These are phyloP conservation scores for Auricularia heimuer DNA, from an alignment of 768 basidiomycete genomes.

Conservation along the genomic window DNA sequence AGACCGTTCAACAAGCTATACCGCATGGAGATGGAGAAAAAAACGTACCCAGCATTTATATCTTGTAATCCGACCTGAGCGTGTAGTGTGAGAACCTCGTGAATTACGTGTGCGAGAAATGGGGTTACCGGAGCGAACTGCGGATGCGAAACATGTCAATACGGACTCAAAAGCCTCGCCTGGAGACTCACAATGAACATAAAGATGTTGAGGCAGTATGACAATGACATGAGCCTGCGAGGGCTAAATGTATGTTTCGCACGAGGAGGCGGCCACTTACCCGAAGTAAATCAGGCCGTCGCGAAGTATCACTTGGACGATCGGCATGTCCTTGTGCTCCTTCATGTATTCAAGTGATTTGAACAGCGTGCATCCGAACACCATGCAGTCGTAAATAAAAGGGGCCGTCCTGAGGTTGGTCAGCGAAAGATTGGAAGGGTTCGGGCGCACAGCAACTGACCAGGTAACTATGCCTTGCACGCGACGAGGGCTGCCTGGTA, in stretches of 20 bases:
- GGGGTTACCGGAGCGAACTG: background rate
- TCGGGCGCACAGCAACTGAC: background rate
- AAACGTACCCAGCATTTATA: background rate
- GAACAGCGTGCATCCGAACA: background rate
- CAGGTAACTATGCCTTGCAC: background rate
- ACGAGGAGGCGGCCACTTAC: background rate
- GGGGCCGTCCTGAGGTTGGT: background rate
- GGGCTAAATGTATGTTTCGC: background rate
- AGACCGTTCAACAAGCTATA: background rate
- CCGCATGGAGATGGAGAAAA: background rate
- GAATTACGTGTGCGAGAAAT: background rate
- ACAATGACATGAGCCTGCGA: background rate
- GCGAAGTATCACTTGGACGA: background rate
- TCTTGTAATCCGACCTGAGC: background rate
- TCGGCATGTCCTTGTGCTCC: background rate
- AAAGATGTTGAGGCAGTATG: background rate
- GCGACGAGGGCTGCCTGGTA: background rate
- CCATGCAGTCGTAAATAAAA: background rate
- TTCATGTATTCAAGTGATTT: background rate
- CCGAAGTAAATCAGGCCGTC: background rate
- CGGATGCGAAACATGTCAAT: background rate
- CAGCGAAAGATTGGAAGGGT: background rate
- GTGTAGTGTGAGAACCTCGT: background rate
- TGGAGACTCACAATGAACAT: background rate
- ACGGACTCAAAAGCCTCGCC: no score